These are phyloP conservation scores for Gnetum montanum DNA, from an alignment of 75 land plant species.

Conservation along the genomic window DNA sequence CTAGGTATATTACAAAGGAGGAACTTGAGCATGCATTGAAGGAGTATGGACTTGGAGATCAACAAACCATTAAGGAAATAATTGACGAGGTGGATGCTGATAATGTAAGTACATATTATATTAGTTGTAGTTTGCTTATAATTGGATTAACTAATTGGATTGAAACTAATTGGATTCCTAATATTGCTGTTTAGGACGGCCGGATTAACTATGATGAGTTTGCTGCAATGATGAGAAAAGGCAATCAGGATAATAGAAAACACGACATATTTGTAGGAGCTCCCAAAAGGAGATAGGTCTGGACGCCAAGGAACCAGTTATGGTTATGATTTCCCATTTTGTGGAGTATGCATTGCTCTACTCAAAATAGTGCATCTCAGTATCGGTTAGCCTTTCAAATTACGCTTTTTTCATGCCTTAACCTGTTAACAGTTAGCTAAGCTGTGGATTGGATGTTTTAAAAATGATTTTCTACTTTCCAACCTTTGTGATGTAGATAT, in stretches of 20 bases:
- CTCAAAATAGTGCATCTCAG: too few relatives aligned
- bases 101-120: slow-evolving; percentile 32
- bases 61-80: slow-evolving; percentile 63
- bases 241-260: slow-evolving; percentile 13
- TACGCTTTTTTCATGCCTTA: too few relatives aligned
- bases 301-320: too few relatives aligned
- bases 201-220: slow-evolving; percentile 28
- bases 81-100: slow-evolving; percentile 85
- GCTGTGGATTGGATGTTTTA: too few relatives aligned
- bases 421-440: too few relatives aligned
- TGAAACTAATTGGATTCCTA: background rate
- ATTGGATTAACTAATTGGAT: background rate
- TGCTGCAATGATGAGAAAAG: slow-evolving; percentile 26
- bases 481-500: too few relatives aligned
- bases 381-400: too few relatives aligned
- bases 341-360: too few relatives aligned
- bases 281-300: slow-evolving; percentile 9
- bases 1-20: slow-evolving; percentile 77
- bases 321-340: too few relatives aligned
- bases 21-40: slow-evolving; percentile 70
- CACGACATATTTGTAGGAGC: slow-evolving; percentile 10
- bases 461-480: too few relatives aligned
- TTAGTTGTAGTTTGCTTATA: background rate
- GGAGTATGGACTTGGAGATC: slow-evolving; percentile 83
- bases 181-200: slow-evolving; percentile 31